Conservation (phyloP, 768 basidiomycete genomes). For the Amanita rubescens region DNA sequence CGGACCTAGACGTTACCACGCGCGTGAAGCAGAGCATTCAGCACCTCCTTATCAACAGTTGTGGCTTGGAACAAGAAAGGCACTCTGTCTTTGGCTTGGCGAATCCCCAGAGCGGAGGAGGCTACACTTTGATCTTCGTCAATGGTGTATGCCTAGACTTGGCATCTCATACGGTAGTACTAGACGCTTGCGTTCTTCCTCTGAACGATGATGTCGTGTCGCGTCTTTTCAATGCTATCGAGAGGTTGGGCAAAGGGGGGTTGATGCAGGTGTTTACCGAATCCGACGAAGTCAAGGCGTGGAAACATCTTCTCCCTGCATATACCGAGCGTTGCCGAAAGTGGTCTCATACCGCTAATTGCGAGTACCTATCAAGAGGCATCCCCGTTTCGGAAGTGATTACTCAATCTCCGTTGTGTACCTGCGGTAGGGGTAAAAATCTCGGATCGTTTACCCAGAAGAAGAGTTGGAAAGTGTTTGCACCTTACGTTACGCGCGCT, state of each 20-base stretch:
- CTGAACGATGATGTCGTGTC: constrained; percentile 13
- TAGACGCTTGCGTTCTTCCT: constrained; percentile 41
- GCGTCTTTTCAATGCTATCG: not conserved
- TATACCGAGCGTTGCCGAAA: constrained; percentile 46
- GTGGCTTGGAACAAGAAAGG: not conserved
- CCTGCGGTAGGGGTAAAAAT: constrained; percentile 45
- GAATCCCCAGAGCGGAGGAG: constrained; percentile 13
- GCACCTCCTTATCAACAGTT: constrained; percentile 4
- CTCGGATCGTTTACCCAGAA: constrained; percentile 27
- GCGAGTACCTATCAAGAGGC: constrained; percentile 35
- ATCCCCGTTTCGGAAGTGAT: constrained; percentile 34
- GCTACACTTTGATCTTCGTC: constrained; percentile 39
- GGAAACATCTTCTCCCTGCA: constrained; percentile 45
- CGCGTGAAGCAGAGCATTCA: constrained; percentile 12
- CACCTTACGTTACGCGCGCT: constrained; percentile 37
- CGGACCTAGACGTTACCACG: constrained; percentile 4
- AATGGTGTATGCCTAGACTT: constrained; percentile 40
- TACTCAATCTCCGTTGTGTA: constrained; percentile 37
- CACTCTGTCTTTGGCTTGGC: constrained; percentile 15
- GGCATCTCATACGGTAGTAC: constrained; percentile 41
- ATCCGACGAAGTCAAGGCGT: constrained; percentile 32
- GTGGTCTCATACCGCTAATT: constrained; percentile 40
- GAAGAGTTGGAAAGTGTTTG: constrained; percentile 30
- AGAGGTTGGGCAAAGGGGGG: not conserved
- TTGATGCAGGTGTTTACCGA: constrained; percentile 14